Percentiles rank a stretch among this genome's conserved stretches.
These are phyloP conservation scores for Potentilla sterilis DNA, from an alignment of 306 rosid species.

Conservation along the genomic window DNA sequence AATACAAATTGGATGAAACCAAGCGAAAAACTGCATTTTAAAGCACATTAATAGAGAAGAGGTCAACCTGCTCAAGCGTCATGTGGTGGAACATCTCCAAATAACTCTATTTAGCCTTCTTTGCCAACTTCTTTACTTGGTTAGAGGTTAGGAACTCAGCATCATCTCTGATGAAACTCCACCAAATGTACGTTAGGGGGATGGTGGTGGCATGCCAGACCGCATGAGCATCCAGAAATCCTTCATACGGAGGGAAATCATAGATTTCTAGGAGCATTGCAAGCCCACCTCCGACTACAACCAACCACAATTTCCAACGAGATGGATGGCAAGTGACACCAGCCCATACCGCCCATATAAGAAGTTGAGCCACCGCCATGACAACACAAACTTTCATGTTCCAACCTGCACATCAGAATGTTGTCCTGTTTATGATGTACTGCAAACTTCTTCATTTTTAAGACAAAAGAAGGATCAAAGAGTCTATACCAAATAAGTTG, in stretches of 20 bases:
- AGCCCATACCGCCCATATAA: conserved; percentile 68
- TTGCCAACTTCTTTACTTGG: conserved; percentile 22
- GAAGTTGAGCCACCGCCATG: conserved; percentile 60
- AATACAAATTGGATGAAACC: background rate
- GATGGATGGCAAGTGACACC: conserved; percentile 55
- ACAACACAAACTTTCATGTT: conserved; percentile 70
- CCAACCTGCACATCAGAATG: conserved; percentile 51
- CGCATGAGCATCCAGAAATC: conserved; percentile 67
- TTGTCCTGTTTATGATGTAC: background rate
- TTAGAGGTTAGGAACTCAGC: conserved; percentile 45
- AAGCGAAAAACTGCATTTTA: background rate
- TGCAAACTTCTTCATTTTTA: background rate
- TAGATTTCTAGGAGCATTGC: conserved; percentile 60
- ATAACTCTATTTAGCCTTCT: conserved; percentile 67
- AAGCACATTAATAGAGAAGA: background rate
- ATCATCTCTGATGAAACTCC: conserved; percentile 82
- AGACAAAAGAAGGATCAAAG: background rate
- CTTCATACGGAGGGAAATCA: conserved; percentile 69
- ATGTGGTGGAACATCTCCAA: background rate
- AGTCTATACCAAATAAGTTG: background rate
- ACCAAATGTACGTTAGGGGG: conserved; percentile 72
- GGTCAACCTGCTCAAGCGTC: conserved; percentile 3
- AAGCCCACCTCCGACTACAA: conserved; percentile 52
- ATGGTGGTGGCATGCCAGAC: conserved; percentile 71
- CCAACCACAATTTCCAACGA: conserved; percentile 58